Evolutionary conservation across 2,329 filamentous ascomycete species (phyloP).

Genomic region (Diaporthe citri): DNA sequence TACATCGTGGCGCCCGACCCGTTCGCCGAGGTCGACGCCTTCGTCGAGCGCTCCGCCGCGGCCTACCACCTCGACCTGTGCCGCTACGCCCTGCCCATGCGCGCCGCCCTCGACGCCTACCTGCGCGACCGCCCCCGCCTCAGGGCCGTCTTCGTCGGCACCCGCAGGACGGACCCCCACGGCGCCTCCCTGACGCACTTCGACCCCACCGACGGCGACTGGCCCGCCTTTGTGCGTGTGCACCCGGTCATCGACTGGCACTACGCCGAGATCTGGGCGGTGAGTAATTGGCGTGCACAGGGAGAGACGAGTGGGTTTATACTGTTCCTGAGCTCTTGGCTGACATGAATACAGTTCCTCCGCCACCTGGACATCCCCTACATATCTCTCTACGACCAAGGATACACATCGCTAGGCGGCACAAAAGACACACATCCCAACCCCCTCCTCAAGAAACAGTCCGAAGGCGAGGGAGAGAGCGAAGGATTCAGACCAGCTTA

Average conservation of each 20-base stretch:
- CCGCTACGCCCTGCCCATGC: constrained; percentile 84
- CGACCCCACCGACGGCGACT: constrained; percentile 87
- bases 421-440: constrained; percentile 91
- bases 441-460: constrained; percentile 71
- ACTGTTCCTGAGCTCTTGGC: background rate
- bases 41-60: constrained; percentile 76
- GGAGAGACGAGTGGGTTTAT: background rate
- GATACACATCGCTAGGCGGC: constrained; percentile 81
- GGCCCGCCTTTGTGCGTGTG: constrained; percentile 92
- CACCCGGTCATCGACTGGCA: constrained; percentile 99
- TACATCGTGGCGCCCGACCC: constrained; percentile 90
- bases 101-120: constrained; percentile 83
- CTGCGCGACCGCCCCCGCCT: constrained; percentile 74
- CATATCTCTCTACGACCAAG: constrained; percentile 84
- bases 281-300: constrained; percentile 62
- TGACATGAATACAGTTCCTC: constrained; percentile 72
- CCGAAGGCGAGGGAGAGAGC: constrained; percentile 49
- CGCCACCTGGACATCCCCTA: constrained; percentile 84
- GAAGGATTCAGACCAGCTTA: constrained; percentile 78
- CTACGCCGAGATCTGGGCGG: constrained; percentile 93
- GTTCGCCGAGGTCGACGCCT: constrained; percentile 87
- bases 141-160: constrained; percentile 87
- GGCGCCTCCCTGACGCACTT: constrained; percentile 84
- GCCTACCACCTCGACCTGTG: constrained; percentile 82
- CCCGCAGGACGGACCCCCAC: constrained; percentile 91